phyloP scores from a whole-genome alignment of 768 basidiomycete species.

The Leccinum boreale region DNA sequence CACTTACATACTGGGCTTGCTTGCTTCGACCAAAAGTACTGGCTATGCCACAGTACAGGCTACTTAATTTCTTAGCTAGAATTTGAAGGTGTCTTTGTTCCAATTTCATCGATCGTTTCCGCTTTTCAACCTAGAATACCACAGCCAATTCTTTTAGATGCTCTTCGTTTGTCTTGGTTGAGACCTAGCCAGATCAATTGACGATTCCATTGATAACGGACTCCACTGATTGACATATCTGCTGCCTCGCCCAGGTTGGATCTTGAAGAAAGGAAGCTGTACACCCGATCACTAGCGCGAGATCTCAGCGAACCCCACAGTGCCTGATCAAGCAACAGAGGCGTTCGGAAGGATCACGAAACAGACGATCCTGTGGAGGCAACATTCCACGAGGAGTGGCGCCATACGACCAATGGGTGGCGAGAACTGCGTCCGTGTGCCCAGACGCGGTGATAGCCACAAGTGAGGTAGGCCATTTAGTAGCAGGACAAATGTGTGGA shows the following conservation, averaged over 20 bases:
- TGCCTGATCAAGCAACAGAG: slow-evolving; percentile 9
- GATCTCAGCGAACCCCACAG: slow-evolving; percentile 24
- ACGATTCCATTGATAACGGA: slow-evolving; percentile 3
- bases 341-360: slow-evolving; percentile 12
- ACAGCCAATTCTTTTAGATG: slow-evolving; percentile 3
- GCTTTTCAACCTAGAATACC: slow-evolving; percentile 8
- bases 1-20: slow-evolving; percentile 8
- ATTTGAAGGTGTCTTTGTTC: not conserved
- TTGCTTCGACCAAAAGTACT: slow-evolving; percentile 21
- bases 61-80: slow-evolving; percentile 12
- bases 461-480: not conserved
- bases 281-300: slow-evolving; percentile 14
- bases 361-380: slow-evolving; percentile 1
- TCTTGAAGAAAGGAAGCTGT: not conserved
- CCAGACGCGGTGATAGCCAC: not conserved
- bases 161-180: slow-evolving; percentile 1
- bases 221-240: slow-evolving; percentile 1
- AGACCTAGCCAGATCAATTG: slow-evolving; percentile 14
- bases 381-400: slow-evolving; percentile 21
- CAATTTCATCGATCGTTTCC: slow-evolving; percentile 15
- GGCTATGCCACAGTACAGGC: slow-evolving; percentile 17
- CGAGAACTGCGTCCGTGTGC: not conserved
- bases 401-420: slow-evolving; percentile 1
- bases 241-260: not conserved
- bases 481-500: slow-evolving; percentile 21